Conservation (phyloP, 2,329 filamentous ascomycete genomes). For the Teratosphaeria gauchensis region DNA sequence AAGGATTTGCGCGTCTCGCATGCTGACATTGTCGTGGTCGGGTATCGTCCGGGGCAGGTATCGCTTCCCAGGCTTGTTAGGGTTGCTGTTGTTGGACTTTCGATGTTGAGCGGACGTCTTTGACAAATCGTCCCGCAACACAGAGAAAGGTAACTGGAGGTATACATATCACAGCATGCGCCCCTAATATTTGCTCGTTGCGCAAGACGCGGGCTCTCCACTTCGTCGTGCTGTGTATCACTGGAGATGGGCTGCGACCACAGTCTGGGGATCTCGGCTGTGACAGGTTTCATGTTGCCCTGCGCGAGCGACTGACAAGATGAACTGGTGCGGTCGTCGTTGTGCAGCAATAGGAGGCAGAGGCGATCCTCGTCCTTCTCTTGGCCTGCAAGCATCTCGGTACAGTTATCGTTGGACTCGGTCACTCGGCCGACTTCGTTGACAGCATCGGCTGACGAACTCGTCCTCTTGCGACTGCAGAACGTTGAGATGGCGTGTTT, state of each 20-base stretch:
- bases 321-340: not conserved
- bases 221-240: not conserved
- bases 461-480: not conserved
- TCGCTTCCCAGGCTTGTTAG: not conserved
- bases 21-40: not conserved
- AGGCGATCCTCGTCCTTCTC: not conserved
- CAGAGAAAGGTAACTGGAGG: not conserved
- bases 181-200: not conserved
- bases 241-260: not conserved
- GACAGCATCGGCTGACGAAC: not conserved
- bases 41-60: not conserved
- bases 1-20: not conserved
- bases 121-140: slow-evolving; percentile 3
- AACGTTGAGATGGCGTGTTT: not conserved
- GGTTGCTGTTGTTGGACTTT: not conserved
- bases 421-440: not conserved
- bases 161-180: slow-evolving; percentile 1
- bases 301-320: not conserved
- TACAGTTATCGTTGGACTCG: not conserved
- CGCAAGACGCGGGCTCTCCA: not conserved
- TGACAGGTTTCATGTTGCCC: not conserved
- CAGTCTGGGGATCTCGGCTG: not conserved
- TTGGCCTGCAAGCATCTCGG: not conserved
- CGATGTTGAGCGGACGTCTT: not conserved
- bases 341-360: not conserved